Base-by-base conservation (phyloP, 2,329 filamentous ascomycete species). In the Sarocladiaceae sp. region DNA sequence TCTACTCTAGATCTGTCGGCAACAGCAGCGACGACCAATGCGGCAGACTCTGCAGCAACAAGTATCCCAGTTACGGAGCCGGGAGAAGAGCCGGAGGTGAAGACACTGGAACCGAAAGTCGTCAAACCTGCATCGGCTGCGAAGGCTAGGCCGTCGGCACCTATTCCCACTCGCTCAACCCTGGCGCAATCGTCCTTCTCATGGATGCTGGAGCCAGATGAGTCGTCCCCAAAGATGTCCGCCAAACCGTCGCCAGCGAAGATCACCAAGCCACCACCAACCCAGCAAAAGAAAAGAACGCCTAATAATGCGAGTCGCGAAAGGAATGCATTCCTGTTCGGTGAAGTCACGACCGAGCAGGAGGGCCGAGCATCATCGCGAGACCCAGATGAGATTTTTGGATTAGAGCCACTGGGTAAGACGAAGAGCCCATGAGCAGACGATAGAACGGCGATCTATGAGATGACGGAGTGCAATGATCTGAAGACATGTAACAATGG, bases 151-250 rank as follows among this genome's bases (percentile, higher is more conserved):
- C 61, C 48, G 44, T 55, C 56, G 37, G 62, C 49, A 51, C 64
- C 75, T 2, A 72, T 80, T 13, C 78, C 77, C 0, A 78, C 78
- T 16, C 73, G 82, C 18, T 84, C 83, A 3, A 78, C 74, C 1
- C 70, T 88, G 26, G 82, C 83, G 1, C 83, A 86, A 51, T 88
- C 85, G 6, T 84, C 82, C 3, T 89, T 88, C 59, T 82, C 84
- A 1, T 88, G 83, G 82, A 89, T 89, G 83, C 69, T 89, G 2
- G 80, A 82, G 51, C 75, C 74, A 3, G 73, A 76, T 51, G 57
- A 67, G 44, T 59, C 66, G 0, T 46, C 39, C 10, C 53, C 48
- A 27, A 24, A 9, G 26, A 29, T 29, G 32, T 33, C 34, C 24
- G 21, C 20, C 32, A 51, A 55, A 41, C 47, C 58, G 45, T 49